Evolutionary conservation across 2,329 filamentous ascomycete species (phyloP), one percentile per base, ranked within the genome.

Genomic region (Trichoderma sp.): DNA sequence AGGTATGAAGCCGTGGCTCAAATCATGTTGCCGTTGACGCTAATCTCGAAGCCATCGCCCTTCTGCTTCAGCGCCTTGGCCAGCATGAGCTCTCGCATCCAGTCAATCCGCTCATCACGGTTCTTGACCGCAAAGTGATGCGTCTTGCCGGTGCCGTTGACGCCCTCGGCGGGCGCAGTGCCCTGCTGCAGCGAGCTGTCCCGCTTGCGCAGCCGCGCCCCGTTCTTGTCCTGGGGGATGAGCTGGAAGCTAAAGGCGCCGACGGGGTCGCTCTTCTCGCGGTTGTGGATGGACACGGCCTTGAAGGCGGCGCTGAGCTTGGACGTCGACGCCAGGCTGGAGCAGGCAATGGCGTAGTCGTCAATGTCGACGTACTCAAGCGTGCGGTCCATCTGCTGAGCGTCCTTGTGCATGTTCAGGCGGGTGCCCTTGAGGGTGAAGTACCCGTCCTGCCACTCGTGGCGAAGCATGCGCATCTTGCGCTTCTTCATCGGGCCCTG

Each of bases 401-500:
- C 78, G 68, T 90, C 85, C 73, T 89, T 88, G 81, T 93, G 91
- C 85, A 94, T 90, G 63, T 90, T 88, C 44, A 92, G 83, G 30
- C 86, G 85, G 28, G 88, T 91, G 66, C 90, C 90, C 72, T 88
- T 88, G 68, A 97, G 88, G 28, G 91, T 92, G 76, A 95, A 96
- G 80, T 94, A 95, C 71, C 92, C 90, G 75, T 96, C 91, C 73
- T 93, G 88, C 93, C 93, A 97, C 79, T 97, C 93, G 76, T 96
- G 91, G 50, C 92, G 91, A 67, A 97, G 85, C 81, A 97, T 88
- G 73, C 88, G 88, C 41, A 90, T 96, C 80, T 92, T 92, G 74
- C 94, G 91, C 83, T 96, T 97, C 83, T 92, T 93, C 88, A 99
- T 96, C 77, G 89, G 93, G 1, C 95, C 95, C 57, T 91, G 86